Base-by-base conservation (phyloP, 805 yeast genomes). In the Kuraishia floccosa region DNA sequence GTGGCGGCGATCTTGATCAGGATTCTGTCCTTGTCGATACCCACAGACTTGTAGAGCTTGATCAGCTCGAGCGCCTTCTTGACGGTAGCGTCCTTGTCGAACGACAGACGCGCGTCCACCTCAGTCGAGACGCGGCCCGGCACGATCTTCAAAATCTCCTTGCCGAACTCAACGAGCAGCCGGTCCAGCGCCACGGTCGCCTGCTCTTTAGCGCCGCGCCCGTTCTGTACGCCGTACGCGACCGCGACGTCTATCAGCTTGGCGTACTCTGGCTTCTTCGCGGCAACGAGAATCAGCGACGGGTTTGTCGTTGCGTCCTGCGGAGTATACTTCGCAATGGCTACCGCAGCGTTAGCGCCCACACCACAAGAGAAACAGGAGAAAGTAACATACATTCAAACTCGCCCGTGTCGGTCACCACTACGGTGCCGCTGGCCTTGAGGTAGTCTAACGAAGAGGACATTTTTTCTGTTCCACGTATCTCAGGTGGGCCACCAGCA, bases 281-380 rank as follows among this genome's bases (percentile, higher is more conserved):
- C 53, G 34, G 95, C 95, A 38, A 94, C 94, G 46, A 85, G 66
- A 47, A 84, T 84, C 62, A 84, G 68, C 30, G 94, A 81, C 37
- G 95, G 95, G 67, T 84, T 84, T 53, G 95, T 84, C 47, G 95
- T 84, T 42, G 95, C 91, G 59, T 84, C 95, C 67, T 85, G 94
- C 43, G 95, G 95, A 50, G 82, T 79, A 68, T 78, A 84, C 63
- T 82, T 81, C 52, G 91, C 93, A 55, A 84, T 84, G 39, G 83
- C 28, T 26, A 14, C 6, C 17, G 22, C n/a, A 19, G 7, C 10
- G 22, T 19, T 19, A 19, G 22, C 22, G 7, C 10, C 10, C 30
- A 27, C 14, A 13, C 6, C 12, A 15, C 15, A 13, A n/a, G n/a
- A 10, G 11, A 25, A 9, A 14, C 8, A 17, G 3, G 12, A 14